These are phyloP conservation scores for Corniculantispora saksenae DNA, from an alignment of 2,329 filamentous ascomycete species.

Conservation along the genomic window DNA sequence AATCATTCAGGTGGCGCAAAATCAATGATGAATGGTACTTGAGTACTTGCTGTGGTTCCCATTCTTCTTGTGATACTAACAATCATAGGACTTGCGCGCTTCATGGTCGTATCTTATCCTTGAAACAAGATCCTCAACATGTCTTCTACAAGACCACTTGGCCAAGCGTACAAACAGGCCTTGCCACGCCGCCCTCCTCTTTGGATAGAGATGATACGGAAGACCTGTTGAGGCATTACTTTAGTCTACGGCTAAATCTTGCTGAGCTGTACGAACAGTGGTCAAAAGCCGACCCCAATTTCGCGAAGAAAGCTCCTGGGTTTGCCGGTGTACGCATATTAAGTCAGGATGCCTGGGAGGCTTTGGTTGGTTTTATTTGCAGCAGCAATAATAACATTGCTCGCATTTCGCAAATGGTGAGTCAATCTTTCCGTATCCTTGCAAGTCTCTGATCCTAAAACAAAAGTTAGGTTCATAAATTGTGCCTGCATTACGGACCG, in stretches of 20 bases:
- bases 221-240: conserved; percentile 76
- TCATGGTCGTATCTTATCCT: conserved; percentile 78
- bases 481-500: conserved; percentile 83
- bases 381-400: conserved; percentile 98
- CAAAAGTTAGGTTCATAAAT: conserved; percentile 68
- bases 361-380: conserved; percentile 92
- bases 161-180: conserved; percentile 36
- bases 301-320: conserved; percentile 79
- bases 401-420: conserved; percentile 91
- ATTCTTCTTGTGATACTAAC: conserved; percentile 10
- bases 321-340: conserved; percentile 92
- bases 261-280: conserved; percentile 79
- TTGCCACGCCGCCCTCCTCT: conserved; percentile 20
- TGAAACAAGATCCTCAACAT: conserved; percentile 77
- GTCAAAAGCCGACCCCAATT: conserved; percentile 83
- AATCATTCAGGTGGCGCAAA: conserved; percentile 95
- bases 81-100: conserved; percentile 74
- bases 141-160: conserved; percentile 79
- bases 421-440: not conserved
- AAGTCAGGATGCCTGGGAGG: conserved; percentile 94
- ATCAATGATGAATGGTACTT: conserved; percentile 78
- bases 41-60: not conserved
- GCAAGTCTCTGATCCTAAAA: not conserved
- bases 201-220: conserved; percentile 65
- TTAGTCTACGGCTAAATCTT: conserved; percentile 81